Percentiles rank a stretch among this genome's conserved stretches.
Conservation (phyloP, 176 grass and related monocot species). For the Oryza glaberrima region DNA sequence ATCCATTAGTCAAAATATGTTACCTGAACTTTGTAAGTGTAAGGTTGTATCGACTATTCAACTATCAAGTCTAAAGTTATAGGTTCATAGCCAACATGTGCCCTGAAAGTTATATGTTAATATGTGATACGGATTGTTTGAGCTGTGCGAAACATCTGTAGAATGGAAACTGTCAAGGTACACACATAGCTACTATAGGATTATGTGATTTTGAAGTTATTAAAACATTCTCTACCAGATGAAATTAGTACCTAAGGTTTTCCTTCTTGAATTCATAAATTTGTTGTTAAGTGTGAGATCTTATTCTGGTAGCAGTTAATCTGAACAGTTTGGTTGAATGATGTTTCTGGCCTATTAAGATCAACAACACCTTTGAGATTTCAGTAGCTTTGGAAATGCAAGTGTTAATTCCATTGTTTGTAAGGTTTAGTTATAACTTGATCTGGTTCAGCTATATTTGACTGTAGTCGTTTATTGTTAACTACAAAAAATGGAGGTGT, state of each 20-base stretch:
- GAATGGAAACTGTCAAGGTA: background rate
- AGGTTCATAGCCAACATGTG: background rate
- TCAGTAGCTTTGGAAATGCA: background rate
- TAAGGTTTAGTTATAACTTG: background rate
- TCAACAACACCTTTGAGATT: background rate
- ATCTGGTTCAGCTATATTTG: conserved; percentile 23
- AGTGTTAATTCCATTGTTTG: background rate
- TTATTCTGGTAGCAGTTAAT: too few relatives aligned
- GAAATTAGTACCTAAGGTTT: background rate
- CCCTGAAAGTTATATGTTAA: conserved; percentile 2
- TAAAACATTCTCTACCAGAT: background rate
- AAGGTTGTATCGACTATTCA: conserved; percentile 3
- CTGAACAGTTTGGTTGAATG: too few relatives aligned
- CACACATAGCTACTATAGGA: background rate
- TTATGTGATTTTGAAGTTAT: background rate
- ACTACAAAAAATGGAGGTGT: background rate
- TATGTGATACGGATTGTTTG: background rate
- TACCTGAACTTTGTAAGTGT: conserved; percentile 30
- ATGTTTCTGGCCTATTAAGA: too few relatives aligned
- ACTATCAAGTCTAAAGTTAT: background rate
- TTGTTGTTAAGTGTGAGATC: too few relatives aligned
- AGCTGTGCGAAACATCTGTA: background rate
- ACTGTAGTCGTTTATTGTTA: background rate
- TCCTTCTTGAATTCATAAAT: too few relatives aligned
- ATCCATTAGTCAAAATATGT: background rate